These are phyloP conservation scores for Iris macrosiphon DNA, from an alignment of 106 monocot species.

Conservation along the genomic window DNA sequence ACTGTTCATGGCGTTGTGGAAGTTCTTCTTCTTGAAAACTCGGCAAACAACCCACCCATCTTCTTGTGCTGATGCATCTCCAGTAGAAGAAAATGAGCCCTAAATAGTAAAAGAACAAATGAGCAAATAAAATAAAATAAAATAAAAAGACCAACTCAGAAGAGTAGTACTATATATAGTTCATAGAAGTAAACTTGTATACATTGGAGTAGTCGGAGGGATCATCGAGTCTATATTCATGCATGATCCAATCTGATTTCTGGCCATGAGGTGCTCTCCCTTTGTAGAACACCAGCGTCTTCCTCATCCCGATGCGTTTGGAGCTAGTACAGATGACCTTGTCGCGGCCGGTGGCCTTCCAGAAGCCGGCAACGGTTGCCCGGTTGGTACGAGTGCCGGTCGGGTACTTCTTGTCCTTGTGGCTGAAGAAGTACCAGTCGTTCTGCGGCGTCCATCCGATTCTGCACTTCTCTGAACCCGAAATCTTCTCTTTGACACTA, in stretches of 20 bases:
- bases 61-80: constrained; percentile 36
- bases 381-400: constrained; percentile 85
- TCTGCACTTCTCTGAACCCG: constrained; percentile 81
- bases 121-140: no score
- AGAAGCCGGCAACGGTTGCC: constrained; percentile 81
- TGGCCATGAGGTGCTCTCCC: constrained; percentile 84
- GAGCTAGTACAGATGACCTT: constrained; percentile 65
- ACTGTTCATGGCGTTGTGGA: constrained; percentile 35
- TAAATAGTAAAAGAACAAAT: no score
- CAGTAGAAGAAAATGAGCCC: no score
- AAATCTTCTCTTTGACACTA: no score
- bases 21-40: constrained; percentile 89
- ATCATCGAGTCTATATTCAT: constrained; percentile 82
- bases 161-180: constrained; percentile 20
- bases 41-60: constrained; percentile 96
- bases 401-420: constrained; percentile 89
- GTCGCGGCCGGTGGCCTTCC: constrained; percentile 91
- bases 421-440: constrained; percentile 95
- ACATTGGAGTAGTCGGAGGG: constrained; percentile 24
- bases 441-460: constrained; percentile 81
- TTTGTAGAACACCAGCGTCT: constrained; percentile 86
- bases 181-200: no score
- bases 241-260: constrained; percentile 97
- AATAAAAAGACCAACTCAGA: no score
- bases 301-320: constrained; percentile 82